Evolutionary conservation across 164 flowering plant genomes (phyloP), one percentile per base, ranked within the genome.

Genomic region (Sextonia rubra): DNA sequence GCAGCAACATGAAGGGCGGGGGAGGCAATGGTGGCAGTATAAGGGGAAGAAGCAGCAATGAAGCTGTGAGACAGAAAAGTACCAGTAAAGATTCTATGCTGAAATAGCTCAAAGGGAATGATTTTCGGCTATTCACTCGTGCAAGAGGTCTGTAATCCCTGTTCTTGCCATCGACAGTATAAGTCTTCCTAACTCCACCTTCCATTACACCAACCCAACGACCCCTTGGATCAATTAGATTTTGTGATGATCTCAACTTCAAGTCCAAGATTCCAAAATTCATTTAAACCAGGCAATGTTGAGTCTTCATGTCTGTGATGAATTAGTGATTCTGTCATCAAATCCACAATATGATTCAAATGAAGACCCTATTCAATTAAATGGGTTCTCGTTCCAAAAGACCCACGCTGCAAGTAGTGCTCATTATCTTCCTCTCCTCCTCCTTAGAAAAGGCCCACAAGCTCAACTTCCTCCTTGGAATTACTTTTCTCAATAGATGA

Each of bases 11-110:
- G 75, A 86, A 83, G 0, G 98, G 98, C 2, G 98, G 98, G 1
- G 97, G 98, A 3, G 98, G 97, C 88, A 93, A 81, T 47, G 97
- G 97, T 11, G 97, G 98, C 12, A 93, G 82, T 4, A 93, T 77
- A 70, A 93, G 63, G 11, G 98, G 98, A 52, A 93, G 87, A 8
- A 93, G 75, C 77, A 93, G 75, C 82, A 93, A 60, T 0, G 93
- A 88, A 3, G 88, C 92, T 0, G 97, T 85, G 2, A 91, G 83
- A 47, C 87, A 85, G 1, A 84, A 7, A 17, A 93, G 87, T 72
- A 89, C 64, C 30, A 86, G 67, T 81, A 89, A 56, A 24, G 94
- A 89, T 60, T 89, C 90, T 74, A 86, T 56, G 61, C 91, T 84
- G 84, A 85, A 92, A 69, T 87, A 85, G 77, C 84, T 82, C 8